Percentiles rank a stretch among this genome's conserved stretches.
Conservation (phyloP, 1,284 basidiomycete genomes). For the Sparassis latifolia region DNA sequence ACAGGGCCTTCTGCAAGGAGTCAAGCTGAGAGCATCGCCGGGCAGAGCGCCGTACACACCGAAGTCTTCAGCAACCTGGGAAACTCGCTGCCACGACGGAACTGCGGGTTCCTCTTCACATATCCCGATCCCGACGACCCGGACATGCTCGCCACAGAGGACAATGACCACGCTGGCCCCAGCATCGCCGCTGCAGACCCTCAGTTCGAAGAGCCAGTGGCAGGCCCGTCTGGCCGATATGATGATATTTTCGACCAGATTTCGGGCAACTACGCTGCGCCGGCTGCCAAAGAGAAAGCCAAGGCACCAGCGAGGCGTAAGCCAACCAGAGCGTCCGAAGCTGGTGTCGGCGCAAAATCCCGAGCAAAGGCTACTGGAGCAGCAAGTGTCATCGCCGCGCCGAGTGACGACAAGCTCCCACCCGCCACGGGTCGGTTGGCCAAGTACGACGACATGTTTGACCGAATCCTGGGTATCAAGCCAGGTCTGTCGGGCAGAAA, state of each 20-base stretch:
- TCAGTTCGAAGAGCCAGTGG: not conserved
- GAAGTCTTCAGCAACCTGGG: not conserved
- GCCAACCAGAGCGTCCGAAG: not conserved
- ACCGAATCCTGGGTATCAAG: conserved; percentile 8
- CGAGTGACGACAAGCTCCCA: not conserved
- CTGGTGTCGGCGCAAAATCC: not conserved
- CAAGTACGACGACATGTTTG: conserved; percentile 2
- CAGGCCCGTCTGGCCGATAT: not conserved
- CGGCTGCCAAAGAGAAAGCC: not conserved
- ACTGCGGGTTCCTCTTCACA: conserved; percentile 20
- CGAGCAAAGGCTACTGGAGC: not conserved
- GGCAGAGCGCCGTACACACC: conserved; percentile 3
- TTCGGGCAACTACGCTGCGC: not conserved
- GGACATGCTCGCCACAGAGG: conserved; percentile 13
- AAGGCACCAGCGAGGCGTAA: not conserved
- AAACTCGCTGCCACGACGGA: conserved; percentile 10
- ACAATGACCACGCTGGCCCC: conserved; percentile 9
- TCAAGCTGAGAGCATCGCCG: conserved; percentile 3
- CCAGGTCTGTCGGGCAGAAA: not conserved
- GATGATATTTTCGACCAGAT: not conserved
- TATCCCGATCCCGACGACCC: conserved; percentile 25
- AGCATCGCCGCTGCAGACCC: conserved; percentile 5
- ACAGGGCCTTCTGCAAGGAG: not conserved
- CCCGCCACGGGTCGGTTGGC: not conserved
- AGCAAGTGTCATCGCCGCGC: not conserved